Conservation (phyloP, 208 protist species). For the Leishmania aethiopica region DNA sequence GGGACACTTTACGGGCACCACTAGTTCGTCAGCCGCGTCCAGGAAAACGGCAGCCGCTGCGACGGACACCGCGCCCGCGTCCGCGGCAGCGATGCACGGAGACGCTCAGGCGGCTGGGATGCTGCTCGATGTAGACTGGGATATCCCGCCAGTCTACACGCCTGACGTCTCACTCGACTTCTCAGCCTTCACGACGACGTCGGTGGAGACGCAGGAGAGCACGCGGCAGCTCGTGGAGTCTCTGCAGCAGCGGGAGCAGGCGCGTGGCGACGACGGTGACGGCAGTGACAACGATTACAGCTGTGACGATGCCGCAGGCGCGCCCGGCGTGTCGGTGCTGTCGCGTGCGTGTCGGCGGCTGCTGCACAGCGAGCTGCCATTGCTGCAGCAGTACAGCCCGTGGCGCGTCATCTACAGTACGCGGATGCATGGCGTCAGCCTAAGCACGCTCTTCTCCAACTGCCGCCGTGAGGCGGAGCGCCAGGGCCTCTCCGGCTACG, state of each 20-base stretch:
- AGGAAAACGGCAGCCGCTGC: background rate
- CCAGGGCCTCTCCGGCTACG: constrained; percentile 1
- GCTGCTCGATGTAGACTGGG: constrained; percentile 25
- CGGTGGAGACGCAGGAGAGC: constrained; percentile 51
- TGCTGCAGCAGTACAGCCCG: constrained; percentile 59
- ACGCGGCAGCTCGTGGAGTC: constrained; percentile 42
- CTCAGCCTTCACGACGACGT: constrained; percentile 64
- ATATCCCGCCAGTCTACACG: constrained; percentile 38
- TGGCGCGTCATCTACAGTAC: constrained; percentile 84
- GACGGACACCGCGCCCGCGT: background rate
- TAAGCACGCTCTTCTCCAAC: constrained; percentile 48
- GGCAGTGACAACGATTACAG: background rate
- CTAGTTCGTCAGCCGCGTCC: background rate
- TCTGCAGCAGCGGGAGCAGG: constrained; percentile 26
- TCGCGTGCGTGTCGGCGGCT: constrained; percentile 41
- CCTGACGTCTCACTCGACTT: constrained; percentile 64
- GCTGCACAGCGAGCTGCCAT: constrained; percentile 64
- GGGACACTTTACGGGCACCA: background rate
- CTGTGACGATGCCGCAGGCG: background rate
- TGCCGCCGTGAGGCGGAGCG: constrained; percentile 49
- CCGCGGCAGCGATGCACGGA: constrained; percentile 4
- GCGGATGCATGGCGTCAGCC: constrained; percentile 63
- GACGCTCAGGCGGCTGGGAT: background rate
- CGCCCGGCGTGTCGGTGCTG: constrained; percentile 45
- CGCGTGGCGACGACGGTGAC: background rate